Percentiles rank a stretch among this genome's conserved stretches.
phyloP scores from a whole-genome alignment of 164 flowering plant genomes.

The Dillenia turbinata region DNA sequence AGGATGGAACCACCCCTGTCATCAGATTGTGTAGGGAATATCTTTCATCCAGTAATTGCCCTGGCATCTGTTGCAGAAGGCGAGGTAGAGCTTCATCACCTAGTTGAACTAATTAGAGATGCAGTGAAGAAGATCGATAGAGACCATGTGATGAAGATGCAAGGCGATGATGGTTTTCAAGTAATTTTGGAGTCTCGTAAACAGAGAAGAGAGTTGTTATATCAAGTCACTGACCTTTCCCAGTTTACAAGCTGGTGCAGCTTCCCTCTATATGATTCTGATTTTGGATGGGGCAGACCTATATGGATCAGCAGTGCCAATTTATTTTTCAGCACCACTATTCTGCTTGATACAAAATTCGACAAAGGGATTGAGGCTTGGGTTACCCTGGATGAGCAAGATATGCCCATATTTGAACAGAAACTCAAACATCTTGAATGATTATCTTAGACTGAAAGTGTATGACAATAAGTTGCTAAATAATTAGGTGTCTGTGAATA shows the following conservation, averaged over 20 bases:
- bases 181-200: not conserved
- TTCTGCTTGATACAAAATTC: slow-evolving; percentile 1
- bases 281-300: slow-evolving; percentile 20
- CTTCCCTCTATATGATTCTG: slow-evolving; percentile 17
- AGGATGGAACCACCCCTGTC: slow-evolving; percentile 26
- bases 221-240: slow-evolving; percentile 4
- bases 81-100: not conserved
- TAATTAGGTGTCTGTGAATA: too few relatives aligned
- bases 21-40: slow-evolving; percentile 34
- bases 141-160: slow-evolving; percentile 5
- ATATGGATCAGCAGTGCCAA: slow-evolving; percentile 17
- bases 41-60: slow-evolving; percentile 20
- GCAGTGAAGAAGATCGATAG: slow-evolving; percentile 9
- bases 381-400: slow-evolving; percentile 12
- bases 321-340: too few relatives aligned
- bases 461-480: too few relatives aligned
- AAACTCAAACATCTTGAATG: too few relatives aligned
- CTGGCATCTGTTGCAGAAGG: not conserved
- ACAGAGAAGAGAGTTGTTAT: not conserved
- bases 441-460: too few relatives aligned
- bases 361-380: slow-evolving; percentile 28
- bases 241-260: slow-evolving; percentile 28
- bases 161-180: not conserved
- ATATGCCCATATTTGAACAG: slow-evolving; percentile 5
- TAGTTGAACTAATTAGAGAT: slow-evolving; percentile 13